These are phyloP conservation scores for Diaporthe citri DNA, from an alignment of 2,329 filamentous ascomycete genomes.

Conservation along the genomic window DNA sequence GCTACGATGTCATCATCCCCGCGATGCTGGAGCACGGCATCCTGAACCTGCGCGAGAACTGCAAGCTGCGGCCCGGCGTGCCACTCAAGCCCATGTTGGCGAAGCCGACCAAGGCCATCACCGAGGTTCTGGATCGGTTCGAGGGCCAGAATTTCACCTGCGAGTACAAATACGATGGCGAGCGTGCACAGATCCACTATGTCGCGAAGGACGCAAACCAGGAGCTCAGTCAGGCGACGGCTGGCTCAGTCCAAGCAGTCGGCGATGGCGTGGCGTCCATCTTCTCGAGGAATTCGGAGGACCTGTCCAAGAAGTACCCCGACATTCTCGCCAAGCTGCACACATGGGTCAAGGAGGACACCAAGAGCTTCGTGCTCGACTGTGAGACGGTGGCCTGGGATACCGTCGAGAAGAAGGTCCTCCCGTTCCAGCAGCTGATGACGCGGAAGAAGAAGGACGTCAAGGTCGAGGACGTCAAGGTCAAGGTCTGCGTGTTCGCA, in stretches of 20 bases:
- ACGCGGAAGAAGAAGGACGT: constrained; percentile 98
- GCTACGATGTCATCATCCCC: constrained; percentile 94
- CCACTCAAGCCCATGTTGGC: constrained; percentile 98
- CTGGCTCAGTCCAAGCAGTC: constrained; percentile 73
- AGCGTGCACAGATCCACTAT: constrained; percentile 98
- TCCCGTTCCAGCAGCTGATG: constrained; percentile 98
- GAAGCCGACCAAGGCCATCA: constrained; percentile 98
- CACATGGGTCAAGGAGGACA: constrained; percentile 89
- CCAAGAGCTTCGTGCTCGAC: constrained; percentile 96
- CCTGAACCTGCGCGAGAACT: constrained; percentile 82
- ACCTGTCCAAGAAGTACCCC: constrained; percentile 96
- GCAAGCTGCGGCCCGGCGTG: constrained; percentile 92
- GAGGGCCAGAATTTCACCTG: constrained; percentile 96
- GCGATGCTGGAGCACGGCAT: constrained; percentile 90
- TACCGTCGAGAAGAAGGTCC: constrained; percentile 90
- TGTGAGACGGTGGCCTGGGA: constrained; percentile 99
- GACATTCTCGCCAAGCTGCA: constrained; percentile 91
- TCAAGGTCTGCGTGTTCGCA: constrained; percentile 97
- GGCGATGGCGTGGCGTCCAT: constrained; percentile 87
- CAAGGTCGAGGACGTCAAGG: constrained; percentile 92
- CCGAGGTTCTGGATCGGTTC: constrained; percentile 95
- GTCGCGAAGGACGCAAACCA: constrained; percentile 83
- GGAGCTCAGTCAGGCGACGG: constrained; percentile 73
- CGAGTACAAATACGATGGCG: constrained; percentile 99
- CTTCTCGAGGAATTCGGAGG: constrained; percentile 97